Conservation (phyloP, 2,329 filamentous ascomycete species). For the Xylariaceae sp. region DNA sequence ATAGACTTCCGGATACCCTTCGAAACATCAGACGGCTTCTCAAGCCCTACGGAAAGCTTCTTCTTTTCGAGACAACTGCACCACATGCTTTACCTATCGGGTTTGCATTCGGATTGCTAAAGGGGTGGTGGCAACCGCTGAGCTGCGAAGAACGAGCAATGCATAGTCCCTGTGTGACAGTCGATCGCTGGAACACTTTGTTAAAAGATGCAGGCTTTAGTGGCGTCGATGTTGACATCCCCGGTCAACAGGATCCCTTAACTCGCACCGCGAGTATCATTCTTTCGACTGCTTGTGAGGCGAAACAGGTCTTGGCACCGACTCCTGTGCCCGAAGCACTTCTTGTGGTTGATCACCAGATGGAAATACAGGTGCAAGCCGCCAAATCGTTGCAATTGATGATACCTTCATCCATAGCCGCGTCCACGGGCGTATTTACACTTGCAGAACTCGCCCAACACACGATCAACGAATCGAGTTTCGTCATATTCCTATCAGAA, state of each 20-base stretch:
- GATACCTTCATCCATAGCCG: too few species aligned
- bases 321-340: too few species aligned
- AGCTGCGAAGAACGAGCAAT: neutral
- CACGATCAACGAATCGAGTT: too few species aligned
- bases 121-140: constrained; percentile 8
- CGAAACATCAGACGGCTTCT: constrained; percentile 3
- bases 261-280: constrained; percentile 5
- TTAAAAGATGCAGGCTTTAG: constrained; percentile 1
- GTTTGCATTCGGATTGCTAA: constrained; percentile 7
- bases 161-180: constrained; percentile 2
- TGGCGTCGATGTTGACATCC: constrained; percentile 3
- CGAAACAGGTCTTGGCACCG: too few species aligned
- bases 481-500: too few species aligned
- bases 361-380: too few species aligned
- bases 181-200: neutral
- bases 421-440: too few species aligned
- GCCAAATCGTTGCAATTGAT: too few species aligned
- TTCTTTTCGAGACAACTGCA: constrained; percentile 2
- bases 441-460: too few species aligned
- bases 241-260: constrained; percentile 1
- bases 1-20: neutral
- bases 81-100: constrained; percentile 1
- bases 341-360: too few species aligned
- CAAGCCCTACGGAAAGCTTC: constrained; percentile 3
- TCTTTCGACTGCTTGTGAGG: constrained; percentile 8